Evolutionary conservation across 805 yeast species (phyloP).

Genomic region (Lachancea lanzarotensis): DNA sequence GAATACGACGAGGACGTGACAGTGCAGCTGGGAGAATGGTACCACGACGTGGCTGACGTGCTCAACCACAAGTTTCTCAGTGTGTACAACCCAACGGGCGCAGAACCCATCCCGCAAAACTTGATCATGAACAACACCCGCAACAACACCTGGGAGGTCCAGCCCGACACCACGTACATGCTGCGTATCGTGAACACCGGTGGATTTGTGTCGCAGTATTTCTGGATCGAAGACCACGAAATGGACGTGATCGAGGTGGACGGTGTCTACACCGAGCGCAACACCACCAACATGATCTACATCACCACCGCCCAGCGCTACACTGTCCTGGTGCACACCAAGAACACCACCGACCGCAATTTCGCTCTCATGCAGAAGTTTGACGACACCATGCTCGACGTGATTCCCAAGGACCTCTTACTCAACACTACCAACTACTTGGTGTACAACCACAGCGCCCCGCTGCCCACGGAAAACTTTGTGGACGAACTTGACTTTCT

Average conservation of each 20-base stretch:
- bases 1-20: constrained; percentile 75
- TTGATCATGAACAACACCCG: constrained; percentile 75
- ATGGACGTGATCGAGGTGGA: constrained; percentile 87
- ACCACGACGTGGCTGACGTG: constrained; percentile 52
- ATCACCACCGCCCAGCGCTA: constrained; percentile 91
- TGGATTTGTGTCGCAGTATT: constrained; percentile 84
- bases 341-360: constrained; percentile 53
- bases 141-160: constrained; percentile 67
- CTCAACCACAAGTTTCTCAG: constrained; percentile 53
- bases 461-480: constrained; percentile 33
- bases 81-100: constrained; percentile 89
- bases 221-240: constrained; percentile 83
- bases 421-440: constrained; percentile 73
- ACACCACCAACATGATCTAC: constrained; percentile 62
- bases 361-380: constrained; percentile 77
- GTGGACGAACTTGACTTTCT: constrained; percentile 47
- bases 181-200: constrained; percentile 79
- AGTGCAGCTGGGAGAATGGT: constrained; percentile 78
- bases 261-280: constrained; percentile 78
- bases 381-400: constrained; percentile 81
- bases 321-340: constrained; percentile 70
- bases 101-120: constrained; percentile 90
- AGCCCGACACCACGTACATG: constrained; percentile 81
- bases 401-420: constrained; percentile 53
- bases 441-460: constrained; percentile 45